These are phyloP conservation scores for Linnemannia schmuckeri DNA, from an alignment of 192 early-diverging fungal genomes.

Conservation along the genomic window DNA sequence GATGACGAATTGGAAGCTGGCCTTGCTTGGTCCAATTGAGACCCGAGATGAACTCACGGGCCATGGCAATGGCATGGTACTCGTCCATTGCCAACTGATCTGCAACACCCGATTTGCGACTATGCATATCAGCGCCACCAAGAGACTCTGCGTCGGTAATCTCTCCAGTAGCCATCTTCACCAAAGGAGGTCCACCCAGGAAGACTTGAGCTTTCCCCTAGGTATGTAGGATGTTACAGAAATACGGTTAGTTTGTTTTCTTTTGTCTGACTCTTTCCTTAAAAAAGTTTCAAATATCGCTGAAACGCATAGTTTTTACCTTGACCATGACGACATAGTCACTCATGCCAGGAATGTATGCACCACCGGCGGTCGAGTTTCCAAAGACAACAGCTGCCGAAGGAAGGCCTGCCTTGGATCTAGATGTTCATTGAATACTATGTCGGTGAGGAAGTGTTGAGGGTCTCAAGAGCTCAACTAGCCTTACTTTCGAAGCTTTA, in stretches of 20 bases:
- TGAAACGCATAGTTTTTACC: not conserved
- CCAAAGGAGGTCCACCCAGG: conserved; percentile 75
- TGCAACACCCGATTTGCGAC: conserved; percentile 69
- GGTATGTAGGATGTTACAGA: not conserved
- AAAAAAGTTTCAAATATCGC: no score
- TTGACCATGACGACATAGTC: conserved; percentile 80
- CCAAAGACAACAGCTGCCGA: conserved; percentile 74
- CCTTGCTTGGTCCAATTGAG: conserved; percentile 70
- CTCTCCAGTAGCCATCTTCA: conserved; percentile 78
- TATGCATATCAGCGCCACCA: conserved; percentile 79
- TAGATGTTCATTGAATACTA: conserved; percentile 10
- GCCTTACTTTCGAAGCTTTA: not conserved
- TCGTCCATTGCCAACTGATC: conserved; percentile 75
- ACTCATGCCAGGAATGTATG: conserved; percentile 73
- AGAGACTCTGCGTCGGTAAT: conserved; percentile 73
- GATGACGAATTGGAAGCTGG: conserved; percentile 58
- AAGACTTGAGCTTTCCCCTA: conserved; percentile 73
- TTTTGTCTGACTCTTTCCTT: not conserved
- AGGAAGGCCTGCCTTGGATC: conserved; percentile 71
- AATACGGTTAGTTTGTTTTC: not conserved
- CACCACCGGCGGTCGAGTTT: conserved; percentile 75
- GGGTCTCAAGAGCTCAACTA: not conserved
- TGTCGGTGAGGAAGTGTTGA: not conserved
- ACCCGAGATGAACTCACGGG: conserved; percentile 70
- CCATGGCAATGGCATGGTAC: conserved; percentile 71